A percentile compares a stretch with the other conserved stretches of the same genome.
Evolutionary conservation across 176 grass and related monocot genomes (phyloP).

Genomic region (Aegilops umbellulata): DNA sequence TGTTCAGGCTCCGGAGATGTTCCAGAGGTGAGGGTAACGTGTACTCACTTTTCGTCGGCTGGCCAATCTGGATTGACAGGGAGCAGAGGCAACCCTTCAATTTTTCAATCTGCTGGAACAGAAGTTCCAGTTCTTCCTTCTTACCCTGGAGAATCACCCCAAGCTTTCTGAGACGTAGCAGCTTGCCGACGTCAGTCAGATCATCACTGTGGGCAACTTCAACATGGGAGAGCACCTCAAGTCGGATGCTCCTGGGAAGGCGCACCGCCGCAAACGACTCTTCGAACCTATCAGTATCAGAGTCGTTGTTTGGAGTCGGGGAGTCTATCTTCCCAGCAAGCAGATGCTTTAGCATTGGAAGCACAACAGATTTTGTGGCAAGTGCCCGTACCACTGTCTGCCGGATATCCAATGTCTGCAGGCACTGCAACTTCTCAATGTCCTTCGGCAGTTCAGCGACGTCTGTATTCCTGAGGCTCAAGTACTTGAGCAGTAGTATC

Average conservation of each 20-base stretch:
- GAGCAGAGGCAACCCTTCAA: neutral
- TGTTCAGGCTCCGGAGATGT: neutral
- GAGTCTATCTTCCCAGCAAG: neutral
- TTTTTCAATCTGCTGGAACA: neutral
- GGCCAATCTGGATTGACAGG: neutral
- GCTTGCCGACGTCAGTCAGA: neutral
- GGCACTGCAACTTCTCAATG: neutral
- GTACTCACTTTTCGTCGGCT: neutral
- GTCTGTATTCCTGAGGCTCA: neutral
- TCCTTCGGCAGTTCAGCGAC: neutral
- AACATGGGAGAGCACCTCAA: neutral
- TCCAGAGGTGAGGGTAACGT: neutral
- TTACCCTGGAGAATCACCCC: neutral
- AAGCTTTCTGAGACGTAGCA: neutral
- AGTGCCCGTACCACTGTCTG: neutral
- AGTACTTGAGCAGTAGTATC: neutral
- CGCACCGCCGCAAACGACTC: neutral
- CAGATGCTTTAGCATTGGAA: neutral
- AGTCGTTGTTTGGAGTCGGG: neutral
- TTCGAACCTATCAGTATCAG: neutral
- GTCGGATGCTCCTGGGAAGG: neutral
- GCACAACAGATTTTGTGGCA: neutral
- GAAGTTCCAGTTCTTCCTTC: neutral
- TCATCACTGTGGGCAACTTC: neutral
- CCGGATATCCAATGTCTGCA: neutral